Evolutionary conservation across 2,329 filamentous ascomycete species (phyloP).

Genomic region (Verticillium albo-atrum): DNA sequence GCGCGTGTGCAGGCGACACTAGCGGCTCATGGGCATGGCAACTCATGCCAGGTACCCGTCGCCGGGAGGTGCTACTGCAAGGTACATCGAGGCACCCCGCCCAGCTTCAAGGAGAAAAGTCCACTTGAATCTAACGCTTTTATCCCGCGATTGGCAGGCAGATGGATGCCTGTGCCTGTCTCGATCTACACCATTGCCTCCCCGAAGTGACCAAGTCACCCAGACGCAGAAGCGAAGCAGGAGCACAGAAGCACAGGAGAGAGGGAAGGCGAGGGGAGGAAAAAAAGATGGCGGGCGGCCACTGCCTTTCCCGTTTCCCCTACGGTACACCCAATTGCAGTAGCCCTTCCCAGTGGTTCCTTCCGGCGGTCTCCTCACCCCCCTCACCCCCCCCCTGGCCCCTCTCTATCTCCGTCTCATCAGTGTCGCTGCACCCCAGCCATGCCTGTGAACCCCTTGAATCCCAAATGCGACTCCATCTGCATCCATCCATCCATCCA

Average conservation of each 20-base stretch:
- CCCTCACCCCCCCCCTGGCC: not conserved
- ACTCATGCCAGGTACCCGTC: slow-evolving; percentile 1
- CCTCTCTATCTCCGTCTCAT: not conserved
- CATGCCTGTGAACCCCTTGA: not conserved
- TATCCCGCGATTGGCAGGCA: not conserved
- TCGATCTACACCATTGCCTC: not conserved
- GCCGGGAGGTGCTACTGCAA: not conserved
- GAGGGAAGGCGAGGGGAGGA: not conserved
- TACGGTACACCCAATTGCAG: not conserved
- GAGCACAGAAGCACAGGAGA: no score
- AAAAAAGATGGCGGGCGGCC: not conserved
- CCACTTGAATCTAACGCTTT: not conserved
- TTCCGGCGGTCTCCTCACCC: no score
- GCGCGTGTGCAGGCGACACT: not conserved
- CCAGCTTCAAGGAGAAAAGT: not conserved
- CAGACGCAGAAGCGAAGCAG: not conserved
- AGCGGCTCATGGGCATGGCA: not conserved
- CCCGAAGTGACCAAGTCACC: not conserved
- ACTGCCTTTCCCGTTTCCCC: not conserved
- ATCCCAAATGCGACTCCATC: not conserved
- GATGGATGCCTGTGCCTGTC: not conserved
- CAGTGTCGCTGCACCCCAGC: not conserved
- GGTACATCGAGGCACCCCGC: not conserved
- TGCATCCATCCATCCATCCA: no score
- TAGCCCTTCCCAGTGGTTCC: not conserved